These are phyloP conservation scores for Coniella vitis DNA, from an alignment of 2,329 filamentous ascomycete species.

Conservation along the genomic window DNA sequence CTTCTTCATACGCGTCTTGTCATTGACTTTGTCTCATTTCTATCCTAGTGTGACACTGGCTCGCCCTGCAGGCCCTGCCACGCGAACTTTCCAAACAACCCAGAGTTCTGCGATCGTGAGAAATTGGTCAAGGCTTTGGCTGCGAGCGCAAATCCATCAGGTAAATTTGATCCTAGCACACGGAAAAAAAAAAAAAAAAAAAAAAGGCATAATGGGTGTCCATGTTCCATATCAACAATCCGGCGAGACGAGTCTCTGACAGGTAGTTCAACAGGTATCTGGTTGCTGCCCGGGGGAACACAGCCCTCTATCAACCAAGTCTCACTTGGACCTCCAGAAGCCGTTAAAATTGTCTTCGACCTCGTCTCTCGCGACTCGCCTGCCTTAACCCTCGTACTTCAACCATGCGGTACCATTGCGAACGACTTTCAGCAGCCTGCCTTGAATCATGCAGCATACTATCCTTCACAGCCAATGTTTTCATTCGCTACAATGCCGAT, in stretches of 20 bases:
- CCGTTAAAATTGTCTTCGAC: not conserved
- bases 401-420: not conserved
- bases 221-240: no score
- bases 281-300: not conserved
- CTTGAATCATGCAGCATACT: not conserved
- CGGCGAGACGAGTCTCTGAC: not conserved
- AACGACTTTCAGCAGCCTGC: not conserved
- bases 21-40: not conserved
- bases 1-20: no score
- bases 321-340: not conserved
- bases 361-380: not conserved
- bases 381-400: not conserved
- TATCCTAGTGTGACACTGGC: constrained; percentile 6
- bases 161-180: not conserved
- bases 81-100: not conserved
- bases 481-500: not conserved
- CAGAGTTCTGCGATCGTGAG: constrained; percentile 7
- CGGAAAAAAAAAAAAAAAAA: no score
- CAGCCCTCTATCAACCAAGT: not conserved
- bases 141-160: not conserved
- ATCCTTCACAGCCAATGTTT: no score
- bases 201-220: no score
- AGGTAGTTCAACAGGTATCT: not conserved
- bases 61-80: constrained; percentile 7
- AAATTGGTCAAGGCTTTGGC: constrained; percentile 1